Evolutionary conservation across 1,284 basidiomycete species (phyloP).

Genomic region (Apiotrichum siamense): DNA sequence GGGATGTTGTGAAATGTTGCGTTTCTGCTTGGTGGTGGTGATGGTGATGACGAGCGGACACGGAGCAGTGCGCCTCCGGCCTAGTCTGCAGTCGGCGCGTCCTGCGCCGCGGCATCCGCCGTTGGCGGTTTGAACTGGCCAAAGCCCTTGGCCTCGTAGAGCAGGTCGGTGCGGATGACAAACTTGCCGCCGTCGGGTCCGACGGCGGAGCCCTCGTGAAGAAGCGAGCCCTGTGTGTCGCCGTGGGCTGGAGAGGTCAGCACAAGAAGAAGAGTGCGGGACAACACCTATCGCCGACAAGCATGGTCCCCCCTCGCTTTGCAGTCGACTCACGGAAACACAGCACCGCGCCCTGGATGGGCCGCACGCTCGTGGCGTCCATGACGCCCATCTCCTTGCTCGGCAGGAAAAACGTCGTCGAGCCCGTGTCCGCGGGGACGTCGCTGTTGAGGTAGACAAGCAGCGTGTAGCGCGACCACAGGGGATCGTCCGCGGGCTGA

Average conservation of each 20-base stretch:
- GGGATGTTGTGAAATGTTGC: no score
- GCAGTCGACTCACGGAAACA: slow-evolving; percentile 52
- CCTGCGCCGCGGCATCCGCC: no score
- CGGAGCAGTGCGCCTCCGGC: no score
- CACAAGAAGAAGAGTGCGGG: not conserved
- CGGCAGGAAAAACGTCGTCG: slow-evolving; percentile 56
- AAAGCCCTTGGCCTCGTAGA: slow-evolving; percentile 48
- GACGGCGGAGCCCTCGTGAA: slow-evolving; percentile 48
- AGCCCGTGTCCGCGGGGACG: slow-evolving; percentile 49
- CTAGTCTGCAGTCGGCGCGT: no score
- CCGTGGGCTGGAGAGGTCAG: slow-evolving; percentile 35
- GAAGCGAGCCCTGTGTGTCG: slow-evolving; percentile 44
- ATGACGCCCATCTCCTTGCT: slow-evolving; percentile 48
- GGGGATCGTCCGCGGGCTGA: slow-evolving; percentile 39
- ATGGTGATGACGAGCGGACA: no score
- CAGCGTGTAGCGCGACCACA: slow-evolving; percentile 53
- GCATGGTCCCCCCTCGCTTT: slow-evolving; percentile 7
- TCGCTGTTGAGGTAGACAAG: slow-evolving; percentile 55
- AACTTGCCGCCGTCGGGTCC: slow-evolving; percentile 43
- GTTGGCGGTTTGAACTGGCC: slow-evolving; percentile 41
- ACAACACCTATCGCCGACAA: no score
- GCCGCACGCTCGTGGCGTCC: slow-evolving; percentile 52
- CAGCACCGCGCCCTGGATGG: slow-evolving; percentile 52
- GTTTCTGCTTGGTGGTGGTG: no score
- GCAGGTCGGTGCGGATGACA: slow-evolving; percentile 47